A percentile compares a stretch with the other conserved stretches of the same genome.
Evolutionary conservation across 1,284 basidiomycete genomes (phyloP).

Genomic region (Puccinia polysora): DNA sequence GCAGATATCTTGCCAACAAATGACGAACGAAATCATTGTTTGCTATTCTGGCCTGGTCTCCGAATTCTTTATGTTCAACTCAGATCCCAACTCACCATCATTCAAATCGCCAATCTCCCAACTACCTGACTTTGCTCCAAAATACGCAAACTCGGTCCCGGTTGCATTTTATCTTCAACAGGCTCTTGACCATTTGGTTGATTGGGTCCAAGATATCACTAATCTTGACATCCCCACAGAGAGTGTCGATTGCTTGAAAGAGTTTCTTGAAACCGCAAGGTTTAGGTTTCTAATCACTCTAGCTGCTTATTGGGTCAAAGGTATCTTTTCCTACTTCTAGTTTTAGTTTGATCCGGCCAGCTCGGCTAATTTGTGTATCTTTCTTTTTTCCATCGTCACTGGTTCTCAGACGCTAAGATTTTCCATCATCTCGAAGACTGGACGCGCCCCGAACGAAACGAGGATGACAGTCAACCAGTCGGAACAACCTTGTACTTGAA

Average conservation of each 20-base stretch:
- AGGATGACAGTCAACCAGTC: conserved; percentile 33
- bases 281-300: conserved; percentile 86
- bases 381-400: not conserved
- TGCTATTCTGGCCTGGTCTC: conserved; percentile 80
- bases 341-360: not conserved
- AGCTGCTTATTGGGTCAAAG: conserved; percentile 73
- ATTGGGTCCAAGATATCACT: conserved; percentile 75
- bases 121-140: conserved; percentile 66
- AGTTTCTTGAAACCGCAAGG: conserved; percentile 71
- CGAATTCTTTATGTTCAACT: conserved; percentile 80
- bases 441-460: conserved; percentile 56
- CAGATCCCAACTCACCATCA: conserved; percentile 61
- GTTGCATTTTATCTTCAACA: conserved; percentile 74
- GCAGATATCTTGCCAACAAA: conserved; percentile 56
- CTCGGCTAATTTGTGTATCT: not conserved
- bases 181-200: conserved; percentile 75
- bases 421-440: conserved; percentile 85
- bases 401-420: conserved; percentile 66
- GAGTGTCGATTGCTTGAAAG: conserved; percentile 64
- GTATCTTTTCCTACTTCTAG: conserved; percentile 55
- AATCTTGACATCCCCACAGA: conserved; percentile 76
- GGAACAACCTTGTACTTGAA: conserved; percentile 60
- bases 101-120: conserved; percentile 53
- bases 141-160: conserved; percentile 72
- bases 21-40: conserved; percentile 85